A percentile compares a stretch with the other conserved stretches of the same genome.
Conservation (phyloP, 2,329 filamentous ascomycete genomes). For the Ascochyta lentis region DNA sequence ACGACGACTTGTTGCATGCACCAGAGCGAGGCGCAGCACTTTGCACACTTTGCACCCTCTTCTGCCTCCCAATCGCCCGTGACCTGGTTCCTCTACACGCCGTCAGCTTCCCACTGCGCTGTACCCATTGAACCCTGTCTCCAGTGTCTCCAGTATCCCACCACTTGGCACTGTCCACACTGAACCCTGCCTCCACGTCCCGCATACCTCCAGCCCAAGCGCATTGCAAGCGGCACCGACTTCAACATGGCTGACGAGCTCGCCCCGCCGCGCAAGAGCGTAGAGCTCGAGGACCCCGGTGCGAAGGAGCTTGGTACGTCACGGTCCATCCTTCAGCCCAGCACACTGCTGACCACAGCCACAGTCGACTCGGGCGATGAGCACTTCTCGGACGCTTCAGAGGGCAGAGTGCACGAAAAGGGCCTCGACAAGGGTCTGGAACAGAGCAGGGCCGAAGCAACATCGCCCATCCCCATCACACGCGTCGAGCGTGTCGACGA, state of each 20-base stretch:
- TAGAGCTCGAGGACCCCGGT: conserved; percentile 63
- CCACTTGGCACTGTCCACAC: not conserved
- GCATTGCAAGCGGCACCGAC: not conserved
- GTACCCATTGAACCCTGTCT: not conserved
- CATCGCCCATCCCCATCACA: conserved; percentile 66
- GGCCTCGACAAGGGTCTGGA: conserved; percentile 28
- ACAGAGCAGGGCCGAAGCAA: conserved; percentile 48
- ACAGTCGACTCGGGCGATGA: conserved; percentile 60
- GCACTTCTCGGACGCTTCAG: conserved; percentile 70
- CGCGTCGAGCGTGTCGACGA: conserved; percentile 69
- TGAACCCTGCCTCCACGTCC: not conserved
- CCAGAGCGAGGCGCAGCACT: conserved; percentile 27
- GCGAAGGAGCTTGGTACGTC: conserved; percentile 62
- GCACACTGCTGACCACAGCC: conserved; percentile 21
- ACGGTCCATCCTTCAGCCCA: no score
- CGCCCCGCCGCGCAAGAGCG: conserved; percentile 62
- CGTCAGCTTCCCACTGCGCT: not conserved
- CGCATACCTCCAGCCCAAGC: not conserved
- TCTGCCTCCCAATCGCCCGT: not conserved
- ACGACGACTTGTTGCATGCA: conserved; percentile 17
- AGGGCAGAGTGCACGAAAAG: conserved; percentile 53
- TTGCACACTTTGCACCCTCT: not conserved
- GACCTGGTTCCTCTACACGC: not conserved
- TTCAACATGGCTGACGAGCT: conserved; percentile 52
- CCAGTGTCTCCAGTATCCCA: not conserved